Base-by-base conservation (phyloP, 2,329 filamentous ascomycete species). In the Calonectria multiphialidica region DNA sequence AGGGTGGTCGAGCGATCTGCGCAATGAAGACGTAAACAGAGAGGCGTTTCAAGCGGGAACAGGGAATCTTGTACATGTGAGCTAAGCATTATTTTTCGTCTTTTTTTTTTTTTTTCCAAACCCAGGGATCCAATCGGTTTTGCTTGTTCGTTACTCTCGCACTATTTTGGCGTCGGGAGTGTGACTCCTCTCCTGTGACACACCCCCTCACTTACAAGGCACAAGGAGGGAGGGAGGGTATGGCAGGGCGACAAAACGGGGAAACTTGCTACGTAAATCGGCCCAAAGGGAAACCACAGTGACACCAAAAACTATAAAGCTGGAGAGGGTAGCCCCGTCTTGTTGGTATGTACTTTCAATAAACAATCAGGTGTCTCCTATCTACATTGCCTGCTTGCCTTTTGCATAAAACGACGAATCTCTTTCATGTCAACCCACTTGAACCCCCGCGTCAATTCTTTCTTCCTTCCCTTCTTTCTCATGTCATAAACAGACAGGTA, bases 261-360 rank as follows among this genome's bases (percentile, higher is more conserved):
- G 61, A 66, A 25, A 71, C 53, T 25, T 25, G 21, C 53, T 25
- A n/a, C 23, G 8, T 33, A n/a, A 37, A 15, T 33, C 53, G 53
- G 53, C 12, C 53, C 33, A 59, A 59, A 57, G 50, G 35, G 33
- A 37, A 18, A 40, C 33, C 33, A 66, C 35, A 44, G 42, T 61
- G 33, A 40, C 66, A 63, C 66, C 55, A 61, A 77, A 77, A 79
- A 79, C 76, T 79, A 79, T 79, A 79, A 79, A 79, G 76, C 72
- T 75, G 72, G 75, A 76, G 75, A 71, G 62, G 74, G 68, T 72
- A 78, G 72, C 77, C 66, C 77, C 72, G 73, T 78, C 70, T 72
- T 73, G 44, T 68, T 78, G 75, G 65, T 78, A 79, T 79, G 69
- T 79, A 76, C 76, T 72, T 55, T 68, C 59, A 33, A 73, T 65